Evolutionary conservation across 208 protist genomes (phyloP).

Genomic region (Angomonas ambiguus): DNA sequence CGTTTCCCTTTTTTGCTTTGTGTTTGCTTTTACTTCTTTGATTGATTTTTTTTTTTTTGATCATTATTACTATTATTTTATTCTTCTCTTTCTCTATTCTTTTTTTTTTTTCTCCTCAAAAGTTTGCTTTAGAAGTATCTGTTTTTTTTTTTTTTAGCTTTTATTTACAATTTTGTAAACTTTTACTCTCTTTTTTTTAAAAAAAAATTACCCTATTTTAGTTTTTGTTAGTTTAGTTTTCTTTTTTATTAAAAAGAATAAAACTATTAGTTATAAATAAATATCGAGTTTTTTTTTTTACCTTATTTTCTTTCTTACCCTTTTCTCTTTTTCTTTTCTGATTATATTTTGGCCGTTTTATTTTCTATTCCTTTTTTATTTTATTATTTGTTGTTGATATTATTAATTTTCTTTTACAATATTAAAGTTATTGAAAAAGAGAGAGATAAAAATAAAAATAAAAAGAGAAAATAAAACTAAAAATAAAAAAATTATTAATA

Average conservation of each 20-base stretch:
- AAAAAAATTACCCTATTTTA: not conserved
- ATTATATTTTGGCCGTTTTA: too few relatives aligned
- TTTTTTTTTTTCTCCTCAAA: not conserved
- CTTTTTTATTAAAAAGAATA: not conserved
- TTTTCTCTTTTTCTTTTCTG: not conserved
- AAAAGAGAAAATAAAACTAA: slow-evolving; percentile 2
- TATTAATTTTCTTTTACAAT: not conserved
- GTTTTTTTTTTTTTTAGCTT: too few relatives aligned
- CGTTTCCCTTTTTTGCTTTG: not conserved
- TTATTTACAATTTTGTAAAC: not conserved
- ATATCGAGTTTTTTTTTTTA: not conserved
- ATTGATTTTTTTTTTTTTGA: slow-evolving; percentile 15
- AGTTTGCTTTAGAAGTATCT: not conserved
- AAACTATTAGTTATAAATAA: not conserved
- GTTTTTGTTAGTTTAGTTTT: slow-evolving; percentile 2
- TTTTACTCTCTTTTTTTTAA: not conserved
- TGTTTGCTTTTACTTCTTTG: not conserved
- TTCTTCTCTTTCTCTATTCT: not conserved
- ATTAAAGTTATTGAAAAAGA: slow-evolving; percentile 1
- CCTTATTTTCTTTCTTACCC: slow-evolving; percentile 10
- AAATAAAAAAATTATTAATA: slow-evolving; percentile 1
- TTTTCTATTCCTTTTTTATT: slow-evolving; percentile 16
- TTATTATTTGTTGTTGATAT: not conserved
- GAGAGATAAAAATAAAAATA: not conserved
- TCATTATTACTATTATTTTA: not conserved